Percentiles rank a stretch among this genome's conserved stretches.
These are phyloP conservation scores for Meira miltonrushii DNA, from an alignment of 1,284 basidiomycete species.

Conservation along the genomic window DNA sequence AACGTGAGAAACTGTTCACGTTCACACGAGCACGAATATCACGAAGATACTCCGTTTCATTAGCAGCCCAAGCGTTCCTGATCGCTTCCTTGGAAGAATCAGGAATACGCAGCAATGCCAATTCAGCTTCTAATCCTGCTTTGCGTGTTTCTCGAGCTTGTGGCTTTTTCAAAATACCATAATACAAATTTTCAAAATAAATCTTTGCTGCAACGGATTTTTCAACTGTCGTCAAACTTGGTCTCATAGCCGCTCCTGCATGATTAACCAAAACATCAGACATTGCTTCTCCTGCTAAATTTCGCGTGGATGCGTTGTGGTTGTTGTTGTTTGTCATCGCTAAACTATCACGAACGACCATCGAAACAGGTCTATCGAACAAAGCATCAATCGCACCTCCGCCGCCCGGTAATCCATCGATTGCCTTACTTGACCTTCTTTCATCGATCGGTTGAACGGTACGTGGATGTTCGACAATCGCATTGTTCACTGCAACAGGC, in stretches of 20 bases:
- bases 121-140: conserved; percentile 78
- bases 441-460: neutral
- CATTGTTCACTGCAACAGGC: neutral
- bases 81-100: conserved; percentile 68
- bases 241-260: conserved; percentile 25
- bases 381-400: conserved; percentile 28
- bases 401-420: conserved; percentile 35
- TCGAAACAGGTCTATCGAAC: conserved; percentile 39
- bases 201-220: conserved; percentile 86
- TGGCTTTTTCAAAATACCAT: conserved; percentile 61
- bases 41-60: conserved; percentile 82
- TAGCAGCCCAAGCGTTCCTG: conserved; percentile 71
- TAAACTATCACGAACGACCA: conserved; percentile 32
- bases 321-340: neutral
- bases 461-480: neutral
- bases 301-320: neutral
- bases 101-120: conserved; percentile 67
- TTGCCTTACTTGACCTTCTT: conserved; percentile 26
- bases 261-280: neutral
- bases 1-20: conserved; percentile 75
- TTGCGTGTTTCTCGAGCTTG: conserved; percentile 77
- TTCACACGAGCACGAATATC: conserved; percentile 76
- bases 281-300: conserved; percentile 14
- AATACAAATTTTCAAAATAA: conserved; percentile 94
- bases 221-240: conserved; percentile 79